Evolutionary conservation across 2,329 filamentous ascomycete species (phyloP), one percentile per base, ranked within the genome.

Genomic region (Trichoderma harzianum): DNA sequence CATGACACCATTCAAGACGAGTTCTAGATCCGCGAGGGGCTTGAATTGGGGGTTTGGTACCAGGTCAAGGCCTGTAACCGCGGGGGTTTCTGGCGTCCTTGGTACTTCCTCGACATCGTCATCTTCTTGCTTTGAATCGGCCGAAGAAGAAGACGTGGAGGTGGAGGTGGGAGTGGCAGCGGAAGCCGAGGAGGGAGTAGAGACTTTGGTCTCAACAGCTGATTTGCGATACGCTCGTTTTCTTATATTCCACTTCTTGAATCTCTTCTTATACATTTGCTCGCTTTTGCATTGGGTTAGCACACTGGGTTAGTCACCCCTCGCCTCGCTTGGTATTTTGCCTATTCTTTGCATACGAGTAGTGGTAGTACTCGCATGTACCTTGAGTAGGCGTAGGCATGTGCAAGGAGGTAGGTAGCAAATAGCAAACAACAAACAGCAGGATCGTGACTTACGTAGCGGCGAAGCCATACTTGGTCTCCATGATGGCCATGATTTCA

Each of bases 221-320:
- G 61, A 60, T 73, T 78, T 81, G 58, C 80, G 77, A 73, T 82
- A 81, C 68, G 76, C 75, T 47, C 80, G 77, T 69, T 82, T 82
- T 67, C 80, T 78, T 26, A 82, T 72, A 64, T 80, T 79, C 80
- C 80, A 82, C 73, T 81, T 82, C 74, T 79, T 80, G 58, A 82
- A 74, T 36, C 80, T 77, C 73, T 82, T 82, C 71, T 82, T 82
- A 69, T 81, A 82, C 80, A 82, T 82, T 76, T 82, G 80, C 70
- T 81, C 79, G 68, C 80, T 82, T 64, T 34, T 51, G 51, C 14
- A 8, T 51, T 26, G 30, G 32, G 71, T 62, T 32, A 68, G 53
- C 36, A 43, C 47, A 36, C 30, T 65, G 28, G 24, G 24, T 57
- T 60, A 71, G 69, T 61, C 30, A 21, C 57, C 57, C 28, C 30